phyloP scores from a whole-genome alignment of 2,329 filamentous ascomycete species.

The Colletotrichum sp. region DNA sequence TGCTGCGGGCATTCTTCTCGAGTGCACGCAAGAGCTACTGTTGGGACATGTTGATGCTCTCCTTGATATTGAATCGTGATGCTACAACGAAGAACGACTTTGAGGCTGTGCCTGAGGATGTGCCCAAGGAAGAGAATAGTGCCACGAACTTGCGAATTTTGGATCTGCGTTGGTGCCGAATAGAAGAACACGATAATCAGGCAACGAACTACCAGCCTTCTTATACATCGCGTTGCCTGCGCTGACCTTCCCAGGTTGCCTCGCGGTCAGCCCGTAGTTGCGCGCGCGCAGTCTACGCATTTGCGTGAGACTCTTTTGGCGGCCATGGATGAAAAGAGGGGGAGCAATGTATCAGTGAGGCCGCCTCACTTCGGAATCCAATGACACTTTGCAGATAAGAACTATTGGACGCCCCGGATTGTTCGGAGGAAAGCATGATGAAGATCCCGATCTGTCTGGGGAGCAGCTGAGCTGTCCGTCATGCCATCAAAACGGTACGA shows the following conservation, averaged over 20 bases:
- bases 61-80: background rate
- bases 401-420: background rate
- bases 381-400: background rate
- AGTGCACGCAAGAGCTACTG: background rate
- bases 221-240: background rate
- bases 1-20: slow-evolving; percentile 4
- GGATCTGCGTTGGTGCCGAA: background rate
- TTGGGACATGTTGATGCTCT: slow-evolving; percentile 4
- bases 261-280: background rate
- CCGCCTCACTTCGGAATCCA: slow-evolving; percentile 1
- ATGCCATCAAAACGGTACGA: background rate
- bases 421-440: background rate
- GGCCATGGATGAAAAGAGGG: background rate
- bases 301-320: background rate
- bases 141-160: background rate
- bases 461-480: slow-evolving; percentile 15
- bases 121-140: too few species aligned
- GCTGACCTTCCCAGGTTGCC: background rate
- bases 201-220: background rate
- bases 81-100: background rate
- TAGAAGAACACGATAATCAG: background rate
- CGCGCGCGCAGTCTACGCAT: slow-evolving; percentile 1
- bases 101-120: background rate
- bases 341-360: background rate
- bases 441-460: slow-evolving; percentile 3